Base-by-base conservation (phyloP, 2,329 filamentous ascomycete genomes). In the Sporothrix humicola region DNA sequence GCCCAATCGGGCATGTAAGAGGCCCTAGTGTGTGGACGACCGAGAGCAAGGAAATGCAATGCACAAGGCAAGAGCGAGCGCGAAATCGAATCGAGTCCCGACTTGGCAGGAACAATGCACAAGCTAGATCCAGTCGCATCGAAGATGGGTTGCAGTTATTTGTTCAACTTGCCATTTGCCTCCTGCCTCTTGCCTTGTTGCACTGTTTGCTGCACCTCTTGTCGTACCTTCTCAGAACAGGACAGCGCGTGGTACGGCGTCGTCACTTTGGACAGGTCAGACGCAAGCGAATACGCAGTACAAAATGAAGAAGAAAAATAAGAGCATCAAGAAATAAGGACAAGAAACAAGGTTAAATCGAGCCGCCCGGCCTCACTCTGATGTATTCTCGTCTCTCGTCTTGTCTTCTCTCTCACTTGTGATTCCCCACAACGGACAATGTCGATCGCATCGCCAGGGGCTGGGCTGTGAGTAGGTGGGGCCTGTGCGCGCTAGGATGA, bases 1-100 rank as follows among this genome's bases (percentile, higher is more conserved):
- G 69, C 69, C 69, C 42, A 63, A 72, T 72, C 12, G 26, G 69
- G 69, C 58, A 72, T 72, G 44, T 72, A 71, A 58, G 68, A 58
- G 31, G 31, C 15, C 20, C 31, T 37, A 5, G 31, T 37, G 31
- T 37, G 31, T 37, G 31, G 31, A 37, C 52, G 8, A 23, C 20
- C 20, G 52, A 20, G 20, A 12, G 20, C 52, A 56, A 12, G 23
- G 20, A 20, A 56, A 56, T 20, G 20, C 56, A 59, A 42, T 13
- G 13, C 56, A 37, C 31, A 59, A 37, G 56, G 56, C 56, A 59
- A 59, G 56, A 59, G 56, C 56, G 56, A 59, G 56, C 26, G 23
- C 56, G 31, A 37, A 37, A 37, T 37, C 31, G 31, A 37, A 20
- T 46, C 37, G 13, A 42, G 31, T 10, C 37, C 59, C 17, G 37